Base-by-base conservation (phyloP, 1,139 yeast genomes). In the Protomyces arabidopsidicola region DNA sequence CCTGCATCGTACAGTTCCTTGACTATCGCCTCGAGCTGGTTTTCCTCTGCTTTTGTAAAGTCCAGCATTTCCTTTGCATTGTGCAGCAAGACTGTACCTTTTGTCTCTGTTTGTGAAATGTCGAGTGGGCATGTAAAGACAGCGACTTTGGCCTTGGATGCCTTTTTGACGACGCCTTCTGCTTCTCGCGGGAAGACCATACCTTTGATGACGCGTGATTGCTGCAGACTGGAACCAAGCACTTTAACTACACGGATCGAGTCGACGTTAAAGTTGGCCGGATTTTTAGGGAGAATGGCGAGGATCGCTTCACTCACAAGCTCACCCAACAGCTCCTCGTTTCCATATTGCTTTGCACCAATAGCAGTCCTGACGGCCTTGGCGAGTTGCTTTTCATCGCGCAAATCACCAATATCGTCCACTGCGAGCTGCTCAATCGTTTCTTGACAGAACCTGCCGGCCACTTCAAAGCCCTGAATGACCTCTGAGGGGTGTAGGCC, bases 111-210 rank as follows among this genome's bases (percentile, higher is more conserved):
- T 66, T 90, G 87, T 24, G 97, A 86, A 68, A 89, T 90, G 76
- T 93, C 98, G 67, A 93, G 84, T 36, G 98, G 97, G 75, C 96
- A 87, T 14, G 97, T 90, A 77, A 82, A 95, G 2, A 90, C 93
- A 8, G 89, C 98, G 53, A 93, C 98, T 76, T 90, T 90, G 34
- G 95, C 84, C 71, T 82, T 84, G 39, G 75, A 75, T 22, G 87
- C 78, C 68, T 85, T 82, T 75, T 89, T 89, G 64, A 91, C 77
- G 68, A 84, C 85, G 16, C 97, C 96, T 75, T 93, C 98, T 12
- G 98, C 97, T 75, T 90, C 96, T 72, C 95, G 83, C 70, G 96
- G 96, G 81, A 95, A 93, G 51, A 95, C 97, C 98, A 93, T 93
- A 70, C 98, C 98, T 76, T 88, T 89, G 70, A 95, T 80, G 64